Conservation (phyloP, 371 early-diverging fungal species). For the Dichotomocladium elegans region DNA sequence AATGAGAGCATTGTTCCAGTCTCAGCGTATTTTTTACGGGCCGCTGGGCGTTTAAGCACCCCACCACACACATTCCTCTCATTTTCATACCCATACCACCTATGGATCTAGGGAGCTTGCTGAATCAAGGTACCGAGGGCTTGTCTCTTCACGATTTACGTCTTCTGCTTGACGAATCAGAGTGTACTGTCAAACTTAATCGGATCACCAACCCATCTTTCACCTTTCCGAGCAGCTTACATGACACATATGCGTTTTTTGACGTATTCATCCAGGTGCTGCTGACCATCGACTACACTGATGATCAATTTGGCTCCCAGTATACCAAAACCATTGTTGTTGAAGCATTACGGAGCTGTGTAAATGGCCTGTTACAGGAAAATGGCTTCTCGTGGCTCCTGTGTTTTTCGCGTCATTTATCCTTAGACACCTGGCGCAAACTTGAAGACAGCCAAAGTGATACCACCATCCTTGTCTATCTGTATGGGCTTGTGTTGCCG, state of each 20-base stretch:
- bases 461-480: conserved; percentile 22
- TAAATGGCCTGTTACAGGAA: conserved; percentile 23
- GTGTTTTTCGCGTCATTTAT: conserved; percentile 19
- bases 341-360: conserved; percentile 29
- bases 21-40: no score
- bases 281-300: conserved; percentile 20
- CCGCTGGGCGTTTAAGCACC: no score
- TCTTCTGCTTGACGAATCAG: conserved; percentile 11
- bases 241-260: conserved; percentile 30
- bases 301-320: conserved; percentile 19
- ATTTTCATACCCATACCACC: no score
- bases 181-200: conserved; percentile 15
- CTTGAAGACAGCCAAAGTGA: conserved; percentile 15
- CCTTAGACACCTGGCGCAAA: conserved; percentile 19
- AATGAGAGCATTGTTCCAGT: no score
- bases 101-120: conserved; percentile 39
- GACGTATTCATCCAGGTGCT: conserved; percentile 31
- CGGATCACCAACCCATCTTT: conserved; percentile 23
- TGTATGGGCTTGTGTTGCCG: conserved; percentile 34
- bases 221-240: conserved; percentile 9
- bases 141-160: conserved; percentile 18
- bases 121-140: conserved; percentile 19
- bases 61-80: no score
- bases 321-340: conserved; percentile 20
- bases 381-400: conserved; percentile 25